Conservation (phyloP, 768 basidiomycete genomes). For the Ramaria rubella region DNA sequence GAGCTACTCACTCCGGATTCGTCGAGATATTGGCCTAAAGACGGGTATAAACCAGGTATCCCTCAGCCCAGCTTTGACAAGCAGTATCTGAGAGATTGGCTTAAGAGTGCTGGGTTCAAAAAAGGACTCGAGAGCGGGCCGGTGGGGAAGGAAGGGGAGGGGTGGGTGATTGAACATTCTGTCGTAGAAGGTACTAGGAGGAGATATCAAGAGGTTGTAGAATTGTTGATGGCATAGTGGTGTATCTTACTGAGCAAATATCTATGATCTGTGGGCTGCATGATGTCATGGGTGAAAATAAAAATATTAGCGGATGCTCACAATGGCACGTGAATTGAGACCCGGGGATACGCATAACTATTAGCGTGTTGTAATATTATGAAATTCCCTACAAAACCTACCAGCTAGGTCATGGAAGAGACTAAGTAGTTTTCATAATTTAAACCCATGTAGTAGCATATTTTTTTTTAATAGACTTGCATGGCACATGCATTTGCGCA, state of each 20-base stretch:
- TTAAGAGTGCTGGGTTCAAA: constrained; percentile 63
- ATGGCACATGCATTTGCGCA: no score
- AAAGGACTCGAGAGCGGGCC: constrained; percentile 77
- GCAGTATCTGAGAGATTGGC: constrained; percentile 90
- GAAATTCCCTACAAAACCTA: no score
- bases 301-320: no score
- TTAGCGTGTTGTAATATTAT: no score
- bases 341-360: no score
- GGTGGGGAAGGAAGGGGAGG: constrained; percentile 55
- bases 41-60: constrained; percentile 62
- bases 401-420: no score
- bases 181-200: constrained; percentile 72
- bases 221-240: constrained; percentile 37
- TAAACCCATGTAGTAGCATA: no score
- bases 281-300: no score
- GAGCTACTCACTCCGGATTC: constrained; percentile 98
- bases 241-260: not conserved
- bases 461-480: no score
- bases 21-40: constrained; percentile 90
- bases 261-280: no score
- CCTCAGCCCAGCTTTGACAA: constrained; percentile 93
- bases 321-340: no score
- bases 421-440: no score
- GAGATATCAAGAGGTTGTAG: constrained; percentile 75
- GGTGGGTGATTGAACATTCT: constrained; percentile 71